Conservation (phyloP, 2,329 filamentous ascomycete genomes). For the Xylaria sp. region DNA sequence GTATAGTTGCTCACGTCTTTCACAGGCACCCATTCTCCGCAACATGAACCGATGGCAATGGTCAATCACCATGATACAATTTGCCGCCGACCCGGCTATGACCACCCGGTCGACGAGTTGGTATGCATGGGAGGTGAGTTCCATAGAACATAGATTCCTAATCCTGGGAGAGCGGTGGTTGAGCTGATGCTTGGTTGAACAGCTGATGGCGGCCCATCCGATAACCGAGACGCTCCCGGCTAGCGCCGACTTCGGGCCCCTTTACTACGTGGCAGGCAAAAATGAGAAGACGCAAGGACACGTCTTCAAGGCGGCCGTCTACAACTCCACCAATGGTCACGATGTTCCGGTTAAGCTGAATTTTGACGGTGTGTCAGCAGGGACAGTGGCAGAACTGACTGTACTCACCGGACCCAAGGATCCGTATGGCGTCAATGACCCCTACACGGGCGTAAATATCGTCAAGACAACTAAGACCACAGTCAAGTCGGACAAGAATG, state of each 20-base stretch:
- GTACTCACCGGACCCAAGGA: conserved; percentile 58
- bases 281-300: conserved; percentile 55
- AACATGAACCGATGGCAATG: conserved; percentile 64
- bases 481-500: conserved; percentile 57
- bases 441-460: conserved; percentile 59
- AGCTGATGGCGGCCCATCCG: conserved; percentile 59
- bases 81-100: conserved; percentile 59
- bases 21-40: conserved; percentile 58
- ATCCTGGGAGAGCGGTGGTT: not conserved
- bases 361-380: conserved; percentile 58
- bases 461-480: conserved; percentile 56
- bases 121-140: conserved; percentile 57
- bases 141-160: not conserved
- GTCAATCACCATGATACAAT: conserved; percentile 63
- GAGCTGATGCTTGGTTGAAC: conserved; percentile 12
- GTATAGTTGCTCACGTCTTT: conserved; percentile 6
- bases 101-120: conserved; percentile 64
- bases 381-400: conserved; percentile 56
- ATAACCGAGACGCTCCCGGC: conserved; percentile 61
- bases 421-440: conserved; percentile 58
- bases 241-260: conserved; percentile 56
- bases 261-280: conserved; percentile 63
- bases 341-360: conserved; percentile 58
- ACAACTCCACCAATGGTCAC: conserved; percentile 60
- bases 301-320: conserved; percentile 64